phyloP scores from a whole-genome alignment of 441 rosid species.

The Jatropha multifida region DNA sequence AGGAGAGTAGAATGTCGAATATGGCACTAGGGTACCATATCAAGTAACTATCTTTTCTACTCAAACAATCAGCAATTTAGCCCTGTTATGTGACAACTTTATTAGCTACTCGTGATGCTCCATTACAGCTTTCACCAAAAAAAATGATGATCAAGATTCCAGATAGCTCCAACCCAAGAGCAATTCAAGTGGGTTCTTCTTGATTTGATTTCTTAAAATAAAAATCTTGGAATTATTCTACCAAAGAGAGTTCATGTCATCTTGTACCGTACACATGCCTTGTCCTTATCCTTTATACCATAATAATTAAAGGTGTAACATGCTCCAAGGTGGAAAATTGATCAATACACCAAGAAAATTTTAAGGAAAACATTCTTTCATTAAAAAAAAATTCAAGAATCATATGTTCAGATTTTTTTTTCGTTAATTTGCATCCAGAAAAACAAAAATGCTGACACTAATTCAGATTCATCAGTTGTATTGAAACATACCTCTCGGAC shows the following conservation, averaged over 20 bases:
- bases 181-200: background rate
- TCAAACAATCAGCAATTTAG: too few species aligned
- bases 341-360: too few species aligned
- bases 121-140: background rate
- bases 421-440: background rate
- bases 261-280: background rate
- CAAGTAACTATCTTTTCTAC: too few species aligned
- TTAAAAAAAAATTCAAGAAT: background rate
- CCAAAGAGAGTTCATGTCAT: background rate
- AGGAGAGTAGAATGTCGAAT: too few species aligned
- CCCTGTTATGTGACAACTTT: background rate
- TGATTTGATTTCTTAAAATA: background rate
- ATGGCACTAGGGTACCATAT: too few species aligned
- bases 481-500: constrained; percentile 85
- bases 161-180: background rate
- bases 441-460: background rate
- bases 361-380: background rate
- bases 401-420: too few species aligned
- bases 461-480: constrained; percentile 12
- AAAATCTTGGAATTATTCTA: background rate
- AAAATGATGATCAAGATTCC: background rate
- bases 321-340: too few species aligned
- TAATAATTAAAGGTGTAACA: background rate
- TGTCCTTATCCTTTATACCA: background rate
- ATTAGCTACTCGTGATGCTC: background rate